Conservation (phyloP, 2,329 filamentous ascomycete genomes). For the Cercospora zeina region DNA sequence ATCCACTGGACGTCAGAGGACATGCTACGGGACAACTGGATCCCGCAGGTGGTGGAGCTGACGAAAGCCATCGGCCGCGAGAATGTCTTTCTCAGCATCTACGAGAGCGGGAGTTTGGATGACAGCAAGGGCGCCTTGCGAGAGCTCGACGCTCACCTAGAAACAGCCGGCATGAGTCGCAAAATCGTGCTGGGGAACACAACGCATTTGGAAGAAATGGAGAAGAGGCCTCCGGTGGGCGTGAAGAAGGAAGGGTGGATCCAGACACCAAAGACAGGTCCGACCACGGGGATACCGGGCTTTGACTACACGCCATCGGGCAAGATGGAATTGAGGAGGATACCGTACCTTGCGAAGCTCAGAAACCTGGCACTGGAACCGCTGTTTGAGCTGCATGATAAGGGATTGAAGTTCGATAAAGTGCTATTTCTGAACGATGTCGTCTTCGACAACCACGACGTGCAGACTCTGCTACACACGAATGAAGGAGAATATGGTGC, state of each 20-base stretch:
- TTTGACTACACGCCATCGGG: slow-evolving; percentile 36
- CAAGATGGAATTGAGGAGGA: slow-evolving; percentile 60
- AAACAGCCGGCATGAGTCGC: slow-evolving; percentile 53
- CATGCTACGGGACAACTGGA: slow-evolving; percentile 64
- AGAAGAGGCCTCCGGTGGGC: slow-evolving; percentile 42
- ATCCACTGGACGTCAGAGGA: slow-evolving; percentile 68
- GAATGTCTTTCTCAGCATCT: slow-evolving; percentile 68
- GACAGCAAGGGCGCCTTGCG: slow-evolving; percentile 63
- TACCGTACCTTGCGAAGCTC: slow-evolving; percentile 66
- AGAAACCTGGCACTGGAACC: slow-evolving; percentile 66
- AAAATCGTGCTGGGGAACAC: slow-evolving; percentile 60
- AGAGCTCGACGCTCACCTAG: slow-evolving; percentile 58
- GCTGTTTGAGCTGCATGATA: slow-evolving; percentile 52
- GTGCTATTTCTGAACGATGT: slow-evolving; percentile 66
- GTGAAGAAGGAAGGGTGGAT: slow-evolving; percentile 61
- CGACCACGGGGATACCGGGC: slow-evolving; percentile 12
- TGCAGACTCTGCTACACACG: slow-evolving; percentile 58
- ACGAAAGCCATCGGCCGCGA: slow-evolving; percentile 58
- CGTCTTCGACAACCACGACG: slow-evolving; percentile 59
- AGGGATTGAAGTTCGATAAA: slow-evolving; percentile 59
- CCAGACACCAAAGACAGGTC: slow-evolving; percentile 48
- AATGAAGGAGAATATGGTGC: slow-evolving; percentile 61
- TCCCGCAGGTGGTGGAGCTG: slow-evolving; percentile 59
- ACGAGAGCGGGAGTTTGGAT: slow-evolving; percentile 70
- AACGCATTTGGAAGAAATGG: slow-evolving; percentile 60